Base-by-base conservation (phyloP, 192 early-diverging fungal genomes). In the Entophlyctis helioformis region DNA sequence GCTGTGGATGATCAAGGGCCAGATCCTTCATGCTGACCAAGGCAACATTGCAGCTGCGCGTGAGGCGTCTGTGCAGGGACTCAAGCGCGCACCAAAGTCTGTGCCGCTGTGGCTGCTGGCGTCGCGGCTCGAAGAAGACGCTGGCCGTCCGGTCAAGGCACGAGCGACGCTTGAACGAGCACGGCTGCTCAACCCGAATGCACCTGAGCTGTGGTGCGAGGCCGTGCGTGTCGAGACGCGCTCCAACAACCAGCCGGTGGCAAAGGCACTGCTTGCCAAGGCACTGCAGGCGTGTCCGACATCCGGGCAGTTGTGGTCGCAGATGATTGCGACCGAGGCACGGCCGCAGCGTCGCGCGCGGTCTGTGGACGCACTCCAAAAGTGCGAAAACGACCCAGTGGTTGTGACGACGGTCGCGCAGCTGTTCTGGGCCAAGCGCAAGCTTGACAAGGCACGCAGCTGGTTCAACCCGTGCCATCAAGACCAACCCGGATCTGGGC, bases 1-100 rank as follows among this genome's bases (percentile, higher is more conserved):
- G 52, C 64, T 96, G 32, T 96, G 93, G 93, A 85, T 98, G 73
- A 82, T 98, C 25, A 79, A 86, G 60, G 80, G 85, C 25, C 85
- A 92, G 50, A 68, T 95, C 18, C 57, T 74, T 33, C 60, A 82
- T 23, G 56, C 61, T 13, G 80, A 85, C 11, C 51, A 69, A n/a
- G 57, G 60, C n/a, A 62, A 85, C 37, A 39, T 69, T 5, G 36
- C 59, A 1, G 71, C 58, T 9, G 93, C 91, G n/a, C 57, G 86
- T 6, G 79, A 82, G 43, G 82, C 82, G 12, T 80, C 81, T 45
- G 62, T 73, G 19, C 72, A 62, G 29, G 90, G 80, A 7, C 52
- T 90, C 2, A 87, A 87, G 50, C 59, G 57, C n/a, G 82, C 83
- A 45, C 79, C 93, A 1, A 83, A 79, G 46, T 76, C 71, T 10